Evolutionary conservation across 1,284 basidiomycete genomes (phyloP).

Genomic region (Leucoagaricus sp.): DNA sequence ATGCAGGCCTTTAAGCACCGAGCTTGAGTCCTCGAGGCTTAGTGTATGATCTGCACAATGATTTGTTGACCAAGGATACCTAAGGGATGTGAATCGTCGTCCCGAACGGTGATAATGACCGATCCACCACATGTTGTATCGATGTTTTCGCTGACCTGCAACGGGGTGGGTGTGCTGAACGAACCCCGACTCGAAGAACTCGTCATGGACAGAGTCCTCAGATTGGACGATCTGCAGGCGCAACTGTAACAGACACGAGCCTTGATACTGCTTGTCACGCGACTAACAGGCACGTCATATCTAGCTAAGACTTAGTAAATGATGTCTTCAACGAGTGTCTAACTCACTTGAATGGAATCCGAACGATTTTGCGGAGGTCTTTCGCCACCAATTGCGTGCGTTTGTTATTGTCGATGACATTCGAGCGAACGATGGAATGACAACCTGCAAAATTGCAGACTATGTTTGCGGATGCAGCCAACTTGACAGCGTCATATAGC

Average conservation of each 20-base stretch:
- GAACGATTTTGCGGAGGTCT: constrained; percentile 11
- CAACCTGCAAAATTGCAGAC: constrained; percentile 7
- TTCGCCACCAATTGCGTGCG: constrained; percentile 1
- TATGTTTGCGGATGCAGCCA: neutral
- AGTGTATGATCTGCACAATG: constrained; percentile 3
- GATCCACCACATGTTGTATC: neutral
- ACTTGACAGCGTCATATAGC: constrained; percentile 1
- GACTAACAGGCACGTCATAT: neutral
- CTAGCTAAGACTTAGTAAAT: neutral
- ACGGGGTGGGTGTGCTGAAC: neutral
- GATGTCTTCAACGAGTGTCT: neutral
- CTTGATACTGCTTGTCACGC: neutral
- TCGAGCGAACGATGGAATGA: constrained; percentile 9
- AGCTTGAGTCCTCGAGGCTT: too few species aligned
- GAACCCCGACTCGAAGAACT: neutral
- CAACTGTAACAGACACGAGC: constrained; percentile 1
- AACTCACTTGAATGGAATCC: constrained; percentile 6
- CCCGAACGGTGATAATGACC: constrained; percentile 1
- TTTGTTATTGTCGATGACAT: constrained; percentile 1
- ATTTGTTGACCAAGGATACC: constrained; percentile 10
- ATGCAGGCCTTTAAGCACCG: neutral
- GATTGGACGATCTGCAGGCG: neutral
- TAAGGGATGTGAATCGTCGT: constrained; percentile 6
- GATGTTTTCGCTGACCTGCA: neutral
- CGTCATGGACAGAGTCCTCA: neutral